Base-by-base conservation (phyloP, 163 green algal species). In the Volvox carteri region DNA sequence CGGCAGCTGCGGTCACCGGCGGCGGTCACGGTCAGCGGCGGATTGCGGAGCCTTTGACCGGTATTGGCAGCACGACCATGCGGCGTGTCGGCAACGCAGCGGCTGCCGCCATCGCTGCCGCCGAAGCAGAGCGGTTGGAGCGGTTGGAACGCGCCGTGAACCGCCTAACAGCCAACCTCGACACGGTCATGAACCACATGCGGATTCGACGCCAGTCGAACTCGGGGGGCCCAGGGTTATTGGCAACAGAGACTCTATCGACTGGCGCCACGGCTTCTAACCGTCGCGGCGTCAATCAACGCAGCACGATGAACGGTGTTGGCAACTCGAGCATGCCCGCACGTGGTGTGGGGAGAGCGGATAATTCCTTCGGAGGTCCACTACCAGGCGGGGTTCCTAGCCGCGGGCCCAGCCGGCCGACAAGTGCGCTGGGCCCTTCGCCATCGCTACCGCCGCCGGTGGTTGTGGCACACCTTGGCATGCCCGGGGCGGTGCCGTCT, bases 81-180 rank as follows among this genome's bases (percentile, higher is more conserved):
- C 39, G 23, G 25, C 65, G 81, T 6, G 11, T 6, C 19, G 76
- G 77, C 73, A 44, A 6, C 7, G n/a, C 2, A 8, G 73, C 44
- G 30, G 25, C 44, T 18, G n/a, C 44, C 44, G 73, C 73, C 42
- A 58, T 35, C 21, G 70, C 41, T 1, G 46, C 44, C 5, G 46
- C 28, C 23, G 81, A 87, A 21, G 14, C 83, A 35, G 83, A 81
- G 4, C 83, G 68, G 35, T 39, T 88, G 83, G 83, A 88, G 23
- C 83, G 83, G 25, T 14, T 88, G 28, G 83, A 88, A 37, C 48
- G 68, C 7, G 37, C 68, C 3, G 37, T 88, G 4, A 83, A 44
- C 37, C 67, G 67, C 4, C 35, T 88, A 21, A 16, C 23, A 1
- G 25, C 6, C 5, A 88, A 80, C 83, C 4, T 88, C 18, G 83